Conservation (phyloP, 257 asterid genomes). For the Agastache rugosa region DNA sequence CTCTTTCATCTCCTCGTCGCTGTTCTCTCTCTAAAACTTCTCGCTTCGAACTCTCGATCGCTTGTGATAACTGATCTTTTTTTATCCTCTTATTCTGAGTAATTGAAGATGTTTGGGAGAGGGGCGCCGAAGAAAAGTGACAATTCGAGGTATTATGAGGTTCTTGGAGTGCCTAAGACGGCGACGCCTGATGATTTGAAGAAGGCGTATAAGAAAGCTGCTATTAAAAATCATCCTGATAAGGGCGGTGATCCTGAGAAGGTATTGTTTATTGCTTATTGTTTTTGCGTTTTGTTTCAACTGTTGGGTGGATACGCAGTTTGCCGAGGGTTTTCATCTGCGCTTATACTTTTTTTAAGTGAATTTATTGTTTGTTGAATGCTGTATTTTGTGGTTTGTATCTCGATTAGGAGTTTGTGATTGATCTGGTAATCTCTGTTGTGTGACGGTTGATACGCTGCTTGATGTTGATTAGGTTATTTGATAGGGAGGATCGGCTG, state of each 20-base stretch:
- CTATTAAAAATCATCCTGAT: slow-evolving; percentile 86
- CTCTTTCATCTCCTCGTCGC: neutral
- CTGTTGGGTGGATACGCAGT: neutral
- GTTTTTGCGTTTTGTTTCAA: neutral
- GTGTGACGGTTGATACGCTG: neutral
- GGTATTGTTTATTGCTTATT: slow-evolving; percentile 38
- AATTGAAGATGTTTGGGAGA: slow-evolving; percentile 57
- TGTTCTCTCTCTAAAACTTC: neutral
- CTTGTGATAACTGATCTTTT: neutral
- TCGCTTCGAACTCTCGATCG: neutral
- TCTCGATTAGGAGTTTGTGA: neutral
- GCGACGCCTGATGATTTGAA: slow-evolving; percentile 74
- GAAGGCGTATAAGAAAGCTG: slow-evolving; percentile 85
- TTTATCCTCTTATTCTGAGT: neutral
- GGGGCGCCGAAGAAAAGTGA: slow-evolving; percentile 54
- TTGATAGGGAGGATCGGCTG: neutral
- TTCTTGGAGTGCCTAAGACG: slow-evolving; percentile 63
- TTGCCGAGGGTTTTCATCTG: neutral
- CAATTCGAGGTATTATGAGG: slow-evolving; percentile 52
- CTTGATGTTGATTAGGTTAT: neutral
- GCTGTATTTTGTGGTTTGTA: neutral
- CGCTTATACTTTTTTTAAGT: no score
- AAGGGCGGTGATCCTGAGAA: slow-evolving; percentile 96
- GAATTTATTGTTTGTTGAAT: neutral
- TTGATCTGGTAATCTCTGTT: neutral